Evolutionary conservation across 495 filamentous ascomycete species (phyloP).

Genomic region (Lasiosphaeria ovina): DNA sequence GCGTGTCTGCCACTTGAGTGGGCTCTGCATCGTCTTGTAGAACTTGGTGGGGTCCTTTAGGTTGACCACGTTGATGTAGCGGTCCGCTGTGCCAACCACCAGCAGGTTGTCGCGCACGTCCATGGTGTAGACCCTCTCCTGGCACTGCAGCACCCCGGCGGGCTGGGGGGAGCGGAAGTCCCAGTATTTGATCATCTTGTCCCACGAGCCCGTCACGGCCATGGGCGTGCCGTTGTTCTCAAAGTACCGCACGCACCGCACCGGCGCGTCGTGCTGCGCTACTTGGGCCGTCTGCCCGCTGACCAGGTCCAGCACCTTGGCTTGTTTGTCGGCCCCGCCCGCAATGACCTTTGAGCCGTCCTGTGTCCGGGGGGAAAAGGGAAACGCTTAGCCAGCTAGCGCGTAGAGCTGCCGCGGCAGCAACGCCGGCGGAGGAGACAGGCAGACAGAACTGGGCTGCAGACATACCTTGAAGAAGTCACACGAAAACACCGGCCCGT

Average conservation of each 20-base stretch:
- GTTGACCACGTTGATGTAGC: slow-evolving; percentile 88
- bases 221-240: slow-evolving; percentile 57
- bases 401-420: no score
- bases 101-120: slow-evolving; percentile 79
- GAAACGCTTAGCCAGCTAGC: no score
- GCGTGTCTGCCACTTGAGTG: slow-evolving; percentile 92
- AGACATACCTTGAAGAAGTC: slow-evolving; percentile 76
- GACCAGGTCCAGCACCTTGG: slow-evolving; percentile 71
- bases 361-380: slow-evolving; percentile 24
- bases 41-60: slow-evolving; percentile 76
- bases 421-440: neutral
- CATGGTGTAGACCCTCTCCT: slow-evolving; percentile 87
- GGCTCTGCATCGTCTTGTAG: slow-evolving; percentile 84
- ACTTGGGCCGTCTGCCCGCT: slow-evolving; percentile 58
- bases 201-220: slow-evolving; percentile 89
- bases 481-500: slow-evolving; percentile 69
- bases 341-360: slow-evolving; percentile 71
- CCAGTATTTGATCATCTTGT: slow-evolving; percentile 96
- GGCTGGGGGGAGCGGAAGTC: slow-evolving; percentile 67
- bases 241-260: slow-evolving; percentile 77
- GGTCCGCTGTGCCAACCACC: slow-evolving; percentile 87
- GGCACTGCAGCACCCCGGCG: slow-evolving; percentile 61
- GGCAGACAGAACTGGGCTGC: neutral
- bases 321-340: slow-evolving; percentile 80
- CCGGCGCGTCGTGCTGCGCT: slow-evolving; percentile 75